Base-by-base conservation (phyloP, 257 asterid genomes). In the Plectranthus barbatus region DNA sequence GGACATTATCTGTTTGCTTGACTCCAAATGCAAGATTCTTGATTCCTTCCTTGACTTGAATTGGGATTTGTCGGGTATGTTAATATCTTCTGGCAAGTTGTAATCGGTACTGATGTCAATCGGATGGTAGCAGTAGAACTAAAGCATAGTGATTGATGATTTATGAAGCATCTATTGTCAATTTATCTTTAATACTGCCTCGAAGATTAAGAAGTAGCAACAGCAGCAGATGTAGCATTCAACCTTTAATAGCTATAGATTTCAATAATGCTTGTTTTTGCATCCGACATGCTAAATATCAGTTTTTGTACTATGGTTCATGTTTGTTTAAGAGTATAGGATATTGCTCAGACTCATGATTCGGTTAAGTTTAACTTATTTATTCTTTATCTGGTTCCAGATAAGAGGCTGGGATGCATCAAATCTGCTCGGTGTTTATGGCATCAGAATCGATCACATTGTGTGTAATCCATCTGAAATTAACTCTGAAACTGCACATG, bases 401-500 rank as follows among this genome's bases (percentile, higher is more conserved):
- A 71, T 90, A 63, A 70, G 63, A 71, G 67, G 60, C 61, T 78
- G 83, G 90, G 84, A 79, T 36, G 76, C 79, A 52, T 70, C 80
- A 36, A 60, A 64, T 44, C 49, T 79, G 18, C 61, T 77, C 17
- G 72, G 83, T 48, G 90, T 79, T 72, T 92, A 74, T 67, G 99
- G 97, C 64, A 74, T 90, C 81, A 80, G 94, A 84, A 54, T 31
- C 45, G 92, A 93, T 79, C 92, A 85, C 71, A 47, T 57, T 2
- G 97, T 92, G 72, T 86, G 96, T 82, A 54, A 54, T 68, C 60
- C 3, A 24, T 55, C 64, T 49, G 64, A 71, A n/a, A 40, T 7
- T 56, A 36, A 15, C 14, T 19, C 66, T 39, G 46, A 47, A 58
- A 41, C 47, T 66, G 65, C 65, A 13, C 45, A 37, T 34, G 49